Base-by-base conservation (phyloP, 441 rosid genomes). In the Pelargonium citronellum region DNA sequence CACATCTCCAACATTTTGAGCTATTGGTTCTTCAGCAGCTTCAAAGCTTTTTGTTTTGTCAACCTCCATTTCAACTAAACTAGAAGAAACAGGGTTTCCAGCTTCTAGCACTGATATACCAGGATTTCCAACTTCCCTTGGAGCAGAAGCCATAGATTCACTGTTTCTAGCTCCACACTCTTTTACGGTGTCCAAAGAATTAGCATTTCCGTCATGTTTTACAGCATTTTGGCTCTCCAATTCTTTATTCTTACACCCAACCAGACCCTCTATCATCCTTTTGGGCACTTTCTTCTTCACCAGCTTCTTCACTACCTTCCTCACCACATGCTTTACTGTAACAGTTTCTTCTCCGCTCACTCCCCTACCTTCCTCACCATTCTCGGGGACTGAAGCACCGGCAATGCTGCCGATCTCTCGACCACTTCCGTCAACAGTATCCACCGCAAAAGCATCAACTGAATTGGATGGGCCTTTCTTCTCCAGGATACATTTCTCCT, bases 301-400 rank as follows among this genome's bases (percentile, higher is more conserved):
- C 51, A 73, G 13, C 24, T 66, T 69, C 71, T 77, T 77, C 66
- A 77, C 77, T 43, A 66, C 55, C 68, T 46, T 62, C 71, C 62
- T 73, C 66, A 44, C 65, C 37, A 39, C 57, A 60, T 44, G 69
- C 77, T 66, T 70, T 7, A 15, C 61, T 1, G 17, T 34, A 34
- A 34, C 39, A 34, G 39, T 34, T 34, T 7, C 39, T 7, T 34
- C 0, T 7, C 39, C 39, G 39, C 66, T 67, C 68, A 62, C 47
- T 65, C 17, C 67, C 60, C 68, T 44, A 55, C 44, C 1, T 53
- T 30, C 72, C 62, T 3, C 41, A 43, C 5, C 13, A 34, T 30
- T 37, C 53, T 63, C 68, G 17, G 13, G 39, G 22, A 34, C 17
- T 34, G 64, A 39, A 73, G 41, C 49, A 7, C 49, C 7, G 5